Evolutionary conservation across 139 green algal species (phyloP), one percentile per base, ranked within the genome.

Genomic region (Haematococcus sp.): DNA sequence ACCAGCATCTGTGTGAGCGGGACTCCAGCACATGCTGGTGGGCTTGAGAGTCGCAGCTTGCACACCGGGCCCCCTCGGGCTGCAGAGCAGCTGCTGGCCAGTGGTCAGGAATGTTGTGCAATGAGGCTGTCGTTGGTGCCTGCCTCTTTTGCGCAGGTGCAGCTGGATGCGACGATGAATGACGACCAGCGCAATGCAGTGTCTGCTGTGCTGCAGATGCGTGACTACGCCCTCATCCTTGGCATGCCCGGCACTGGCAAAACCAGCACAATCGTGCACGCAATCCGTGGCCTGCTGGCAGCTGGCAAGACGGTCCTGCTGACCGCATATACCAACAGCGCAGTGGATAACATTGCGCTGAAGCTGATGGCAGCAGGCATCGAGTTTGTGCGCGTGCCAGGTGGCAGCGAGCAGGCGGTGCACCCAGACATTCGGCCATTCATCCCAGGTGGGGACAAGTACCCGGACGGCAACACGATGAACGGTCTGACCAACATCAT

Each of bases 321-420:
- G n/a, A 91, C 89, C 19, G 85, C 89, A 13, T 97, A 99, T 86
- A 99, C 95, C 77, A 97, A 99, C 88, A 94, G 86, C 60, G 95
- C 95, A 0, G 90, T 99, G 25, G 95, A 99, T 84, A 98, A 99
- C 83, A 90, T 99, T 30, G 81, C 97, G 66, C 66, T 93, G 25
- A 93, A 92, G 84, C 86, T 99, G 73, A 44, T 64, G 1, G 68
- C 28, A 28, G 66, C 35, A 77, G 31, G 63, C n/a, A 65, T 91
- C 20, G 28, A 75, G 0, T 91, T 96, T 44, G n/a, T 98, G 67
- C 83, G 94, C 27, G 22, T 72, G 44, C 66, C 66, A 1, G 66
- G 66, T 44, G 20, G 23, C n/a, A 72, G 40, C 28, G 20, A 49
- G 0, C 65, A 74, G 30, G 63, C 76, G 17, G 81, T 93, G 54